Evolutionary conservation across 2,329 filamentous ascomycete species (phyloP).

Genomic region (Cytospora mali): DNA sequence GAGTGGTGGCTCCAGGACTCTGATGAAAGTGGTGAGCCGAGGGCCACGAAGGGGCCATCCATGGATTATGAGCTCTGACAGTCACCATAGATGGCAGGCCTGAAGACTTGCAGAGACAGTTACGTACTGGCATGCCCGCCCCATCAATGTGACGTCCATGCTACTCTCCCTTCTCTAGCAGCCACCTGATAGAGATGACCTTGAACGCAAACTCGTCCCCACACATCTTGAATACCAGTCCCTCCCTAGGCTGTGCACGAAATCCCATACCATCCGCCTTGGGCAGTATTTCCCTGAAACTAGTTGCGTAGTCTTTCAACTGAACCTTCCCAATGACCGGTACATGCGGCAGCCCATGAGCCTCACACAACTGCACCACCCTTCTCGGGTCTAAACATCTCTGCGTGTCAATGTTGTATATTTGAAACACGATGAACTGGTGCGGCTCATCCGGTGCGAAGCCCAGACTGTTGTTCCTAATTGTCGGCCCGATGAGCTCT

Average conservation of each 20-base stretch:
- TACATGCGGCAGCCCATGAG: constrained; percentile 31
- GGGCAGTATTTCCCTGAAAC: constrained; percentile 32
- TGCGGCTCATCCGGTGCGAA: constrained; percentile 31
- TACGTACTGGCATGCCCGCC: neutral
- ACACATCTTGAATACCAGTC: constrained; percentile 35
- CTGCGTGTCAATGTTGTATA: constrained; percentile 34
- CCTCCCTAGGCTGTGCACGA: constrained; percentile 34
- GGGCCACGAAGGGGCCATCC: too few species aligned
- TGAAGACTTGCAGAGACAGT: too few species aligned
- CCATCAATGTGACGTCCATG: neutral
- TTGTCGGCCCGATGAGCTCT: constrained; percentile 35
- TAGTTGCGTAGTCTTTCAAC: constrained; percentile 24
- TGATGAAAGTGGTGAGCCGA: too few species aligned
- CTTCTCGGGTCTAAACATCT: constrained; percentile 25
- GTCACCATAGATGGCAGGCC: too few species aligned
- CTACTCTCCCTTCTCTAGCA: constrained; percentile 35
- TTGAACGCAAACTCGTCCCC: constrained; percentile 33
- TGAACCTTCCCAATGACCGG: constrained; percentile 28
- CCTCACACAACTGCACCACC: constrained; percentile 23
- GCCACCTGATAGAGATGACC: constrained; percentile 38
- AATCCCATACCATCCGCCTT: constrained; percentile 35
- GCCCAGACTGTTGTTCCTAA: constrained; percentile 35
- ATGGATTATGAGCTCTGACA: too few species aligned
- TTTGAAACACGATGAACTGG: constrained; percentile 34
- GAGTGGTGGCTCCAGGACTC: too few species aligned